phyloP scores from a whole-genome alignment of 2,329 filamentous ascomycete genomes.

The Colletotrichum somersetense region DNA sequence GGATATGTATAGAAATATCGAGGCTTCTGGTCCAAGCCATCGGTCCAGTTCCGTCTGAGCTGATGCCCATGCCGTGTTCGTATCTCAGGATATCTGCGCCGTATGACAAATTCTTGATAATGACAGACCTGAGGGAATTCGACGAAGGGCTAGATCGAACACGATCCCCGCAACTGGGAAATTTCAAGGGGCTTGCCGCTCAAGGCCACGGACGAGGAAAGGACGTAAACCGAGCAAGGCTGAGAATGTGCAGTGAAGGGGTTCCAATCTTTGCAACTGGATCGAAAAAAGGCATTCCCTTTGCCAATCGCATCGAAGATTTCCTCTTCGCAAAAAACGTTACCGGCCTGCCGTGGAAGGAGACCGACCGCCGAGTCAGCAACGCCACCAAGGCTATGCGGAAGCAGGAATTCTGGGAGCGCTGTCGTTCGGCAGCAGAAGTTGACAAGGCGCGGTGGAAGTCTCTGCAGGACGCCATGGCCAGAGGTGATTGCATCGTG shows the following conservation, averaged over 20 bases:
- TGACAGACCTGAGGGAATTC: background rate
- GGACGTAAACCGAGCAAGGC: slow-evolving; percentile 8
- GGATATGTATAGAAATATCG: slow-evolving; percentile 31
- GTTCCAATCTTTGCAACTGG: slow-evolving; percentile 29
- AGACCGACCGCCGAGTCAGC: slow-evolving; percentile 14
- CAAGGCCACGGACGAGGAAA: background rate
- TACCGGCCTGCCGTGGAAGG: slow-evolving; percentile 22
- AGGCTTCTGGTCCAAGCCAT: slow-evolving; percentile 15
- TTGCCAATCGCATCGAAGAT: slow-evolving; percentile 13
- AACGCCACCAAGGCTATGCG: background rate
- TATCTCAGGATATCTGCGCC: slow-evolving; percentile 36
- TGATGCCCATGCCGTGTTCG: slow-evolving; percentile 31
- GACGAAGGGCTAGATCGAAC: background rate
- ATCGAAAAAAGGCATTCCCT: slow-evolving; percentile 16
- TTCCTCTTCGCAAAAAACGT: slow-evolving; percentile 30
- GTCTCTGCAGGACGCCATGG: slow-evolving; percentile 35
- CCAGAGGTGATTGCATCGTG: slow-evolving; percentile 33
- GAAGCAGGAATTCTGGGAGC: slow-evolving; percentile 35
- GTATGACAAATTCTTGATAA: slow-evolving; percentile 19
- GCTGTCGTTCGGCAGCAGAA: slow-evolving; percentile 6
- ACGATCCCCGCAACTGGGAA: background rate
- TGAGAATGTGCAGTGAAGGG: slow-evolving; percentile 32
- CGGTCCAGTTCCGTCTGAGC: slow-evolving; percentile 28
- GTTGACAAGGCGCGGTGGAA: slow-evolving; percentile 31
- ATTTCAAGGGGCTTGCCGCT: slow-evolving; percentile 1